Evolutionary conservation across 163 green algal species (phyloP), one percentile per base, ranked within the genome.

Genomic region (Coccomyxa subellipsoidea): DNA sequence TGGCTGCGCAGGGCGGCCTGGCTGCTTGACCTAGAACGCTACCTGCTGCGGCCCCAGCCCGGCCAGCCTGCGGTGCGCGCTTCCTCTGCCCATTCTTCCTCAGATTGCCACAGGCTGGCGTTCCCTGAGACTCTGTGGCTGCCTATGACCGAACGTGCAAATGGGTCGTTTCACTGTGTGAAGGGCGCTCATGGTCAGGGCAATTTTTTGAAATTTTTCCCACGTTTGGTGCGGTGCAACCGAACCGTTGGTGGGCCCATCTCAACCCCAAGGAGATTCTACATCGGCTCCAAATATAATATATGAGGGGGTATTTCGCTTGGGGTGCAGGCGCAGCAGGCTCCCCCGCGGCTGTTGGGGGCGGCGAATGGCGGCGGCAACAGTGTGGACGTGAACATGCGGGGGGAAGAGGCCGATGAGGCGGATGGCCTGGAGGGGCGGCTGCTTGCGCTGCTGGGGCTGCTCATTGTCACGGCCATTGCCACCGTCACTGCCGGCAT

Each of bases 11-110:
- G 29, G 29, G 81, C 77, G 8, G 54, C 27, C 25, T n/a, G 29
- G 15, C 35, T 75, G n/a, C 10, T 84, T 10, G 73, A 40, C 3
- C 25, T 84, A 27, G 81, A 81, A 25, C 53, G 81, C 54, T 84
- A 84, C 36, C 72, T 84, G 70, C 70, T 84, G 54, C 53, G 66
- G 0, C 73, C 18, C 21, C 79, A 29, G 7, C 70, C 70, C 31
- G 32, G 70, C 70, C 80, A 38, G 15, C 38, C 80, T 54, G 71
- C 80, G 38, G 54, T 31, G 66, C 66, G 29, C n/a, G n/a, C n/a
- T n/a, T n/a, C n/a, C n/a, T n/a, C n/a, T n/a, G n/a, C n/a, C n/a
- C n/a, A n/a, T n/a, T n/a, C n/a, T n/a, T n/a, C n/a, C n/a, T n/a
- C n/a, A n/a, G n/a, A n/a, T n/a, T n/a, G n/a, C n/a, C n/a, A n/a